Evolutionary conservation across 2,329 filamentous ascomycete genomes (phyloP), one percentile per base, ranked within the genome.

Genomic region (Calonectria fujianensis): DNA sequence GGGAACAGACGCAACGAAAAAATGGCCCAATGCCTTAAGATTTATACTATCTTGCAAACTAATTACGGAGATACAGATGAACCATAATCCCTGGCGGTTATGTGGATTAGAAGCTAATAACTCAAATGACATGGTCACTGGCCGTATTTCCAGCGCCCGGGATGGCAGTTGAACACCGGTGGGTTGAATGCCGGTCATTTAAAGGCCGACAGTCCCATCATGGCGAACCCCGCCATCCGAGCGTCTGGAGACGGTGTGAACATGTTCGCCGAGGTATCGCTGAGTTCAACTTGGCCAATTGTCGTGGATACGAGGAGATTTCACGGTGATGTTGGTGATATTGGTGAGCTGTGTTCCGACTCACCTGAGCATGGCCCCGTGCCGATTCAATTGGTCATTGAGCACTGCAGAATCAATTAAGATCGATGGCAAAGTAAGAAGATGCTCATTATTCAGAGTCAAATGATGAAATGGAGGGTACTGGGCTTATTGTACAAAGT

Each of bases 71-170:
- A 16, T 27, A 29, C 27, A 16, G 32, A 41, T 41, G 27, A 39
- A 27, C 35, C 57, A 41, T 63, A 18, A 63, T 63, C 57, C 57
- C 57, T 63, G 37, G 24, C 24, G n/a, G 13, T 29, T 29, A 18
- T 31, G 57, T 41, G 57, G 57, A 39, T 63, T 63, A 8, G 57
- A 63, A 63, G 35, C 57, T 39, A 63, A 63, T 41, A 41, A 10
- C 27, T 39, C 57, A 41, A 20, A 41, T 63, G 9, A 41, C 57
- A 63, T 27, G 57, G 57, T 39, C 27, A 9, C 20, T 35, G 29
- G 4, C 31, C 18, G 52, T 35, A 63, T 41, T 63, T 29, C 24
- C 35, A 63, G 13, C 24, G 57, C 16, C 52, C 31, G 18, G 29
- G 52, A 29, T 35, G 10, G 52, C 20, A 31, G 24, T 63, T 63